phyloP scores from a whole-genome alignment of 352 stramenopile species.

The Globisporangium apiculatum region DNA sequence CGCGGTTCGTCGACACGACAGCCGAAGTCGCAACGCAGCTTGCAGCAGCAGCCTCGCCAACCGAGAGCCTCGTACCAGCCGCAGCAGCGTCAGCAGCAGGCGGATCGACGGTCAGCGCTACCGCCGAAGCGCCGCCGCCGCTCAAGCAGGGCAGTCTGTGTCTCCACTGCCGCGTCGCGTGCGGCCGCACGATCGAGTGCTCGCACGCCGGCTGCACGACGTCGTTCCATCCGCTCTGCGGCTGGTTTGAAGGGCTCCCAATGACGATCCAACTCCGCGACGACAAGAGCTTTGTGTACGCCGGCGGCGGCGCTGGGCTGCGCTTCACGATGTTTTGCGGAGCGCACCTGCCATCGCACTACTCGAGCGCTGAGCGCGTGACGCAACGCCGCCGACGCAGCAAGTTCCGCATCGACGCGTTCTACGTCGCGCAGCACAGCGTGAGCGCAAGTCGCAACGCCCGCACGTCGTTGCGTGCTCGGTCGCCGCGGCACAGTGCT shows the following conservation, averaged over 20 bases:
- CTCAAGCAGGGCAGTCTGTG: constrained; percentile 45
- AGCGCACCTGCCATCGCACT: constrained; percentile 44
- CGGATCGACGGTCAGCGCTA: no score
- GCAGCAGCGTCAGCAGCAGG: constrained; percentile 4
- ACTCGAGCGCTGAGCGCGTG: constrained; percentile 32
- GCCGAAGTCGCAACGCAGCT: constrained; percentile 44
- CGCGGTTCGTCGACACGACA: constrained; percentile 51
- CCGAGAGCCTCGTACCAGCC: constrained; percentile 8
- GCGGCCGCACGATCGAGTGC: constrained; percentile 66
- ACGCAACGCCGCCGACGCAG: constrained; percentile 39
- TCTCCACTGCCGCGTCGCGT: constrained; percentile 67
- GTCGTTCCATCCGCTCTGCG: constrained; percentile 82
- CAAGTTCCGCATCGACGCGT: constrained; percentile 71
- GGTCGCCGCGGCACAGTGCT: no score
- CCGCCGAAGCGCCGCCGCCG: constrained; percentile 4
- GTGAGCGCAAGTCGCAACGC: constrained; percentile 12
- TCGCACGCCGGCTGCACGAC: constrained; percentile 38
- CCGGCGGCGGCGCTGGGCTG: constrained; percentile 62
- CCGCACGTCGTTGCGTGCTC: no score
- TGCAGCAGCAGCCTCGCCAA: background rate
- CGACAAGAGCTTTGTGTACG: constrained; percentile 55
- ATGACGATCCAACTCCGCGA: constrained; percentile 54
- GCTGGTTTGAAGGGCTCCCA: constrained; percentile 75
- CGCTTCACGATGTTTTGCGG: constrained; percentile 61
- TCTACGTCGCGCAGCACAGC: constrained; percentile 60